Evolutionary conservation across 2,329 filamentous ascomycete species (phyloP), one percentile per base, ranked within the genome.

Genomic region (Nemania serpens): DNA sequence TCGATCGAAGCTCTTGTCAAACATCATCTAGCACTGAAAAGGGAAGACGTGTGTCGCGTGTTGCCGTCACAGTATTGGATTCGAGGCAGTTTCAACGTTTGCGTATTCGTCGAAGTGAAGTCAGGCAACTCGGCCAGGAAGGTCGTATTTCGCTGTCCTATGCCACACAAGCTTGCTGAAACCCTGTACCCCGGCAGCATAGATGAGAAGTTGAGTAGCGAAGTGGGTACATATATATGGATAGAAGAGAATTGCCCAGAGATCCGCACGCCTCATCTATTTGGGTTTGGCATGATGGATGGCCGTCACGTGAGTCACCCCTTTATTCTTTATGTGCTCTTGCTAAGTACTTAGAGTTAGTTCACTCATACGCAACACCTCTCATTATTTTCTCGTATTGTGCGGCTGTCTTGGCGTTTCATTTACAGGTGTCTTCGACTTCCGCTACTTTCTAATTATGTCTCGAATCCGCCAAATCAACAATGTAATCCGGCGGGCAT

Each of bases 81-180:
- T 15, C 20, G 12, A 29, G 53, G 53, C 15, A 36, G 52, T 18
- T 55, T 55, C 20, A 47, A 55, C 11, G 43, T 55, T 17, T 55
- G 43, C 22, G 20, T 55, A 12, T 41, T 57, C 2, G 25, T 57
- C n/a, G 37, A 50, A 17, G 37, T 57, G 13, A 43, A 43, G 17
- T 9, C 11, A 5, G 22, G 45, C 36, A 25, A 36, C 17, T 41
- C 25, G 22, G 18, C 33, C 10, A 39, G n/a, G 37, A 57, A 57
- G 22, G 37, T 57, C 29, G 13, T 57, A 34, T 57, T 57, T 22
- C 37, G 54, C 25, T 57, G 37, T 50, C 46, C 46, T 18, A 50
- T 57, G 37, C 54, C 46, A 43, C 37, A 50, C 37, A 57, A 49
- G 46, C 45, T 57, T 25, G 54, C 54, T 18, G 46, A 57, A 45